phyloP scores from a whole-genome alignment of 495 filamentous ascomycete species.

The Talaromyces trachyspermus region DNA sequence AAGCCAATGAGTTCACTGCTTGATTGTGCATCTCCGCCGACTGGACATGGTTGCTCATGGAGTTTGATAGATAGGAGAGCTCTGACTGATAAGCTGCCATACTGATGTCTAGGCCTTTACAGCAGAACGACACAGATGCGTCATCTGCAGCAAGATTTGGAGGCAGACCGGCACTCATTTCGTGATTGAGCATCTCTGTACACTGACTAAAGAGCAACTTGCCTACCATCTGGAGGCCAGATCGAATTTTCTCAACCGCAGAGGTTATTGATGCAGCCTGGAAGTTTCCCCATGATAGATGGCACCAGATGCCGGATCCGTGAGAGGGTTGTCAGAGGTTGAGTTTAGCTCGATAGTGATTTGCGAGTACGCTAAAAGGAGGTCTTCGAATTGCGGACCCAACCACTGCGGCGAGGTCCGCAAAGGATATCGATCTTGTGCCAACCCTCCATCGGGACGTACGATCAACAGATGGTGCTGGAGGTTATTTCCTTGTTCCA shows the following conservation, averaged over 20 bases:
- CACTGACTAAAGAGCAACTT: slow-evolving; percentile 50
- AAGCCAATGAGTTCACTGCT: slow-evolving; percentile 51
- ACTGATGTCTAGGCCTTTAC: slow-evolving; percentile 54
- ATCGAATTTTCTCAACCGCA: slow-evolving; percentile 53
- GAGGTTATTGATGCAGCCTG: slow-evolving; percentile 50
- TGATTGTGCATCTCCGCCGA: slow-evolving; percentile 56
- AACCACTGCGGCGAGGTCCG: slow-evolving; percentile 58
- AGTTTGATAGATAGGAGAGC: slow-evolving; percentile 45
- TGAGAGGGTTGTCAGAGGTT: slow-evolving; percentile 54
- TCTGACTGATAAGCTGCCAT: slow-evolving; percentile 55
- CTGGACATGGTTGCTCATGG: slow-evolving; percentile 50
- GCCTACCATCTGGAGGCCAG: slow-evolving; percentile 48
- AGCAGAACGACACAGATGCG: slow-evolving; percentile 41
- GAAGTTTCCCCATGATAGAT: slow-evolving; percentile 50
- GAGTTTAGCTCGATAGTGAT: slow-evolving; percentile 54
- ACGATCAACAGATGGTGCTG: not conserved
- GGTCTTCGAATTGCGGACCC: slow-evolving; percentile 53
- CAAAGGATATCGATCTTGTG: slow-evolving; percentile 55
- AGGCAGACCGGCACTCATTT: slow-evolving; percentile 45
- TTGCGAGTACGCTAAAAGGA: slow-evolving; percentile 47
- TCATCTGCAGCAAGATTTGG: slow-evolving; percentile 50
- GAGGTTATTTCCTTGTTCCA: too few species aligned
- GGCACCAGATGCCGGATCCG: slow-evolving; percentile 25
- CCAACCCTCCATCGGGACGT: slow-evolving; percentile 21
- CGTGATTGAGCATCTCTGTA: slow-evolving; percentile 49